These are phyloP conservation scores for Tricholoma sp. DNA, from an alignment of 768 basidiomycete genomes.

Conservation along the genomic window DNA sequence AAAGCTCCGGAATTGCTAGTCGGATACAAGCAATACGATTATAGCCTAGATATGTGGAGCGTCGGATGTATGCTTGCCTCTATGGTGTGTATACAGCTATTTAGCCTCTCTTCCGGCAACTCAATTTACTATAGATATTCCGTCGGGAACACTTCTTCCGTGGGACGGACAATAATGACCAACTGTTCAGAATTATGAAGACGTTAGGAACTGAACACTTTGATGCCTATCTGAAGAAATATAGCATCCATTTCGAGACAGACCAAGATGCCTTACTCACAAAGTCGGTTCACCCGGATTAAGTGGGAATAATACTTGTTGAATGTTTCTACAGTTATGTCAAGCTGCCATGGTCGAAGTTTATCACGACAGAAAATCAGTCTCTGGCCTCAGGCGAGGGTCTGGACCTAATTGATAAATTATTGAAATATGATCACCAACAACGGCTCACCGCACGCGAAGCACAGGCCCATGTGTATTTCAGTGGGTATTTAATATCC, in stretches of 20 bases:
- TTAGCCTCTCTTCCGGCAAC: not conserved
- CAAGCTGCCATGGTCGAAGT: slow-evolving; percentile 61
- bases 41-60: slow-evolving; percentile 70
- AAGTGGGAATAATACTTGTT: not conserved
- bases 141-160: slow-evolving; percentile 73
- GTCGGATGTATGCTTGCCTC: slow-evolving; percentile 71
- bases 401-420: slow-evolving; percentile 60
- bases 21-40: slow-evolving; percentile 69
- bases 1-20: slow-evolving; percentile 71
- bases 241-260: slow-evolving; percentile 63
- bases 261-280: slow-evolving; percentile 52
- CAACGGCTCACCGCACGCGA: slow-evolving; percentile 64
- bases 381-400: slow-evolving; percentile 55
- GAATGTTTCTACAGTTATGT: slow-evolving; percentile 37
- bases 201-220: slow-evolving; percentile 65
- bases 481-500: slow-evolving; percentile 35
- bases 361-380: slow-evolving; percentile 55
- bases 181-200: slow-evolving; percentile 64
- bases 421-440: slow-evolving; percentile 66
- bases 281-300: slow-evolving; percentile 28
- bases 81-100: slow-evolving; percentile 44
- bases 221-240: slow-evolving; percentile 52
- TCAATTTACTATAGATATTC: slow-evolving; percentile 45
- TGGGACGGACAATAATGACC: slow-evolving; percentile 69
- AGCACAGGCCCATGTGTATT: slow-evolving; percentile 62